Evolutionary conservation across 1,284 basidiomycete species (phyloP).

Genomic region (Hortiboletus rubellus): DNA sequence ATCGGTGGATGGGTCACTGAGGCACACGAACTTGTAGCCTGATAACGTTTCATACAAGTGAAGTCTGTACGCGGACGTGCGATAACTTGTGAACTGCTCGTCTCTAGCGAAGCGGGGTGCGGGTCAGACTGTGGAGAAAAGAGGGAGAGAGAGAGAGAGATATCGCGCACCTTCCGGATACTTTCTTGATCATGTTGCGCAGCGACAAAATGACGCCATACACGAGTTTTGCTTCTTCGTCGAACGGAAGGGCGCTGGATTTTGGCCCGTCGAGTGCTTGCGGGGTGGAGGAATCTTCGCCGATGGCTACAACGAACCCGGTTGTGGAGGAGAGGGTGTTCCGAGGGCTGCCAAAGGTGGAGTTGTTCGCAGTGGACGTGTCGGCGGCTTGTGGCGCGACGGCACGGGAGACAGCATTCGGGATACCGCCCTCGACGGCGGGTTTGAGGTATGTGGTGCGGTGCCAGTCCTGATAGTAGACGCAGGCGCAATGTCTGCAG

Average conservation of each 20-base stretch:
- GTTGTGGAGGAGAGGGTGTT: conserved; percentile 62
- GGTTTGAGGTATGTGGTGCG: conserved; percentile 72
- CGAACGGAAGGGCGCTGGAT: conserved; percentile 76
- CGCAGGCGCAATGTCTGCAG: conserved; percentile 81
- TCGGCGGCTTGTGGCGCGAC: conserved; percentile 48
- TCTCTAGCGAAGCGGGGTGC: conserved; percentile 50
- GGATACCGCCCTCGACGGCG: conserved; percentile 67
- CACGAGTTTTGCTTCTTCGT: conserved; percentile 97
- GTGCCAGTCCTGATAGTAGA: conserved; percentile 95
- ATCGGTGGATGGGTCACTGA: conserved; percentile 84
- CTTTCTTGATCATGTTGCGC: conserved; percentile 93
- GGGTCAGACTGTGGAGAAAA: conserved; percentile 1
- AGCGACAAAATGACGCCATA: conserved; percentile 94
- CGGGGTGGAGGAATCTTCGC: conserved; percentile 47
- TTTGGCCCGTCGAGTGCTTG: conserved; percentile 38
- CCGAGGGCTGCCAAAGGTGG: conserved; percentile 54
- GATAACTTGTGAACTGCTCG: conserved; percentile 89
- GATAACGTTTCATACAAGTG: conserved; percentile 92
- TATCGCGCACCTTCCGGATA: conserved; percentile 67
- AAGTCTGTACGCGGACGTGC: conserved; percentile 90
- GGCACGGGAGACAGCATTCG: conserved; percentile 72
- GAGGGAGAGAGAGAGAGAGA: neutral
- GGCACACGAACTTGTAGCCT: conserved; percentile 94
- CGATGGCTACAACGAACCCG: conserved; percentile 67
- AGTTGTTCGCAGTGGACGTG: conserved; percentile 32